These are phyloP conservation scores for Didymella segeticola DNA, from an alignment of 2,329 filamentous ascomycete species.

Conservation along the genomic window DNA sequence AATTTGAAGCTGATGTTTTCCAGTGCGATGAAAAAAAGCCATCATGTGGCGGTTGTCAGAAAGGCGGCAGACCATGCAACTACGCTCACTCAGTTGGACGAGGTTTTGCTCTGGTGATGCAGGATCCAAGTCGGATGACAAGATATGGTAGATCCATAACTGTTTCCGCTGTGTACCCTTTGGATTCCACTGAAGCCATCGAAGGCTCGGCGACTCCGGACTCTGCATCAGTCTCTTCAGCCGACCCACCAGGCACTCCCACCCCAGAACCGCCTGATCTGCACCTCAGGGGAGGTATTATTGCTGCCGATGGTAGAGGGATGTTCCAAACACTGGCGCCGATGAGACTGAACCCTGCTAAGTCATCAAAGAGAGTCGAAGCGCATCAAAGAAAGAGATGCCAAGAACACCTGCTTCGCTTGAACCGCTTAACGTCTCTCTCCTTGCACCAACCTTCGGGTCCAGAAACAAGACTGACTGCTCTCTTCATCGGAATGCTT, in stretches of 20 bases:
- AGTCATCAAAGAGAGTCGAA: neutral
- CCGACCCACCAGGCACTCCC: neutral
- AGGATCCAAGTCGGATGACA: conserved; percentile 12
- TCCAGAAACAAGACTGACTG: neutral
- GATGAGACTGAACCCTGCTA: neutral
- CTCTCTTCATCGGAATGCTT: neutral
- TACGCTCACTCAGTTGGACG: neutral
- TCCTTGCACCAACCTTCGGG: neutral
- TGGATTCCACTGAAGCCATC: neutral
- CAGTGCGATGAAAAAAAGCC: conserved; percentile 13
- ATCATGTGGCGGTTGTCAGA: conserved; percentile 1
- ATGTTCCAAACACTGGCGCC: conserved; percentile 3
- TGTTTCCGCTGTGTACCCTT: neutral
- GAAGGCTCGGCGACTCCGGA: neutral
- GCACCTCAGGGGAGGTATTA: neutral
- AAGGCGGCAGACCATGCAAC: neutral
- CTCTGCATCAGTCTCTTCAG: neutral
- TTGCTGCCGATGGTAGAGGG: conserved; percentile 2
- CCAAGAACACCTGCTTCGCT: neutral
- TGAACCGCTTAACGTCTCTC: neutral
- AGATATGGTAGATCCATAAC: conserved; percentile 7
- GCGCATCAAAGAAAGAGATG: neutral
- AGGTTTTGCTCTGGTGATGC: conserved; percentile 8
- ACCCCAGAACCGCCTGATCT: neutral
- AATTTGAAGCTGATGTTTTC: too few relatives aligned